A percentile compares a stretch with the other conserved stretches of the same genome.
Evolutionary conservation across 1,284 basidiomycete genomes (phyloP).

Genomic region (Boletellus deceptivus): DNA sequence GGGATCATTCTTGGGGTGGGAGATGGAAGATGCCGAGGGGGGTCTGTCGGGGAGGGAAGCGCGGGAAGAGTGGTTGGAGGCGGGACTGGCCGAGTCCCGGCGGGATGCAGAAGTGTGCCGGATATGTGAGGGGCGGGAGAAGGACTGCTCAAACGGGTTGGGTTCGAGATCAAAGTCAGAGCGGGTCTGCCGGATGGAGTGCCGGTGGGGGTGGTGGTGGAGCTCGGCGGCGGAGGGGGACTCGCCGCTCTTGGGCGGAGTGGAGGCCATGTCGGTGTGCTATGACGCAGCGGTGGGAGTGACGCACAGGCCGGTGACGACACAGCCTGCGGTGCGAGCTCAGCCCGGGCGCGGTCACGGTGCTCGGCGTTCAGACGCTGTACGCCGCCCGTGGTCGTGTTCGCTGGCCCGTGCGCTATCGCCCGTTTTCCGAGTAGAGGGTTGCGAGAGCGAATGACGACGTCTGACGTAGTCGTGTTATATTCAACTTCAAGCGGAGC

Average conservation of each 20-base stretch:
- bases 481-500: conserved; percentile 39
- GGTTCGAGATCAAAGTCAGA: conserved; percentile 84
- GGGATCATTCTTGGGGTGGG: conserved; percentile 35
- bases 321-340: conserved; percentile 28
- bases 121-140: conserved; percentile 57
- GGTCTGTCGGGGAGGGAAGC: conserved; percentile 40
- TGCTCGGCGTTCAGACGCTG: no score
- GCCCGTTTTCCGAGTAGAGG: conserved; percentile 28
- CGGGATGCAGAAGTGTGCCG: conserved; percentile 40
- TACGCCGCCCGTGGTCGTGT: conserved; percentile 16
- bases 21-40: conserved; percentile 32
- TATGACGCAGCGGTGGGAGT: conserved; percentile 17
- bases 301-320: conserved; percentile 20
- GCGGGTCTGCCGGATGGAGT: conserved; percentile 43
- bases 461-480: conserved; percentile 41
- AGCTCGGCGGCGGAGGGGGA: conserved; percentile 19
- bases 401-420: conserved; percentile 33
- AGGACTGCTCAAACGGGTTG: conserved; percentile 96
- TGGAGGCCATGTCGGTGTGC: conserved; percentile 22
- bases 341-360: conserved; percentile 11
- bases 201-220: conserved; percentile 21
- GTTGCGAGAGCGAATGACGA: conserved; percentile 36
- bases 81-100: conserved; percentile 40
- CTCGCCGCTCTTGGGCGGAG: conserved; percentile 29
- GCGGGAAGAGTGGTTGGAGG: conserved; percentile 39